phyloP scores from a whole-genome alignment of 2,329 filamentous ascomycete genomes.

The Graphilbum sp. region DNA sequence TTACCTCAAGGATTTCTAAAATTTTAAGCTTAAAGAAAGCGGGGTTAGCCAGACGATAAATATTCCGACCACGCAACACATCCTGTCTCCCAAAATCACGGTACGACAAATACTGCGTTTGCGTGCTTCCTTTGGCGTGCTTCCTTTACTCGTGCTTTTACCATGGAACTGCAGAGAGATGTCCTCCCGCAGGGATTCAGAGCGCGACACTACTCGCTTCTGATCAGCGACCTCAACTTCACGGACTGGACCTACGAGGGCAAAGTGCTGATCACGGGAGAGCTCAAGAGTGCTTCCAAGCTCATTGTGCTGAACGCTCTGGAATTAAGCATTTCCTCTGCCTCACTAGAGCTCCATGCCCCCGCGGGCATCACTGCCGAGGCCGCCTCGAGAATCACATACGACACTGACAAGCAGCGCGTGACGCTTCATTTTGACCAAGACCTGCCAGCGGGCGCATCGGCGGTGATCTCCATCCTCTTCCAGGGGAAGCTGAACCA shows the following conservation, averaged over 20 bases:
- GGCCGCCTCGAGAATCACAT: slow-evolving; percentile 52
- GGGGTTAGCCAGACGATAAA: too few relatives aligned
- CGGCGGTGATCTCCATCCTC: slow-evolving; percentile 24
- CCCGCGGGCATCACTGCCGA: slow-evolving; percentile 38
- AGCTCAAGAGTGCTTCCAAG: slow-evolving; percentile 54
- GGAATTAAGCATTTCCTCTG: slow-evolving; percentile 58
- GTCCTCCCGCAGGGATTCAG: slow-evolving; percentile 51
- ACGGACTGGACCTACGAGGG: slow-evolving; percentile 63
- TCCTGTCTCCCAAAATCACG: too few relatives aligned
- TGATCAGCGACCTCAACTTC: slow-evolving; percentile 69
- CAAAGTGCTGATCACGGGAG: slow-evolving; percentile 57
- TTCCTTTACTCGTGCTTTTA: slow-evolving; percentile 1
- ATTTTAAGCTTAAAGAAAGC: too few relatives aligned
- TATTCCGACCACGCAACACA: too few relatives aligned
- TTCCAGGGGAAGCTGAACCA: slow-evolving; percentile 75
- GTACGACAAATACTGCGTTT: neutral
- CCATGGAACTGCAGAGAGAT: slow-evolving; percentile 40
- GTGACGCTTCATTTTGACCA: slow-evolving; percentile 70
- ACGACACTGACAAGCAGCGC: slow-evolving; percentile 73
- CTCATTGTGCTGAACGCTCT: slow-evolving; percentile 74
- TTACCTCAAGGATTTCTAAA: too few relatives aligned
- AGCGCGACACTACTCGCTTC: slow-evolving; percentile 73
- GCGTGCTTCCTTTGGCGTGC: neutral
- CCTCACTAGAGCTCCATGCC: slow-evolving; percentile 42
- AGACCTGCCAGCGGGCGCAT: too few relatives aligned